A percentile compares a stretch with the other conserved stretches of the same genome.
Evolutionary conservation across 768 basidiomycete genomes (phyloP).

Genomic region (Gloeostereum incarnatum): DNA sequence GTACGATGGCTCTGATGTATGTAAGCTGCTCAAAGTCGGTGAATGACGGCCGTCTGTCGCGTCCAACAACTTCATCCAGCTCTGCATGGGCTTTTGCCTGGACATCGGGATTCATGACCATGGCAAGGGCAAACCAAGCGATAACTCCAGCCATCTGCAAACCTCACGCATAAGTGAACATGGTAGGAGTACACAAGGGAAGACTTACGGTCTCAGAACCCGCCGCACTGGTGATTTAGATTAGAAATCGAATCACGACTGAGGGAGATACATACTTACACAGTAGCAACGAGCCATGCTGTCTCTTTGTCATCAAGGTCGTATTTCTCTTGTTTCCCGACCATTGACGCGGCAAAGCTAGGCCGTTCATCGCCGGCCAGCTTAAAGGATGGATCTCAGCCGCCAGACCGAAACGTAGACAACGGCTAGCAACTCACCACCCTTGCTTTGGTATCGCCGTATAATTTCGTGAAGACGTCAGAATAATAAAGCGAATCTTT

Average conservation of each 20-base stretch:
- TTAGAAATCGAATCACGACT: background rate
- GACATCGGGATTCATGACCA: conserved; percentile 19
- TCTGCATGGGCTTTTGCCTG: conserved; percentile 22
- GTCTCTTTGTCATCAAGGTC: conserved; percentile 4
- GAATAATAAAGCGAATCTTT: too few relatives aligned
- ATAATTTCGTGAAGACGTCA: too few relatives aligned
- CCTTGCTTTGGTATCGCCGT: too few relatives aligned
- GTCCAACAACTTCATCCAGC: conserved; percentile 20
- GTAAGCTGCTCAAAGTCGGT: conserved; percentile 17
- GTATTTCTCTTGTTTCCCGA: conserved; percentile 3
- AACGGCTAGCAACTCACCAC: too few relatives aligned
- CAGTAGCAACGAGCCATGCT: conserved; percentile 14
- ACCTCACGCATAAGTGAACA: background rate
- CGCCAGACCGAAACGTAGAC: too few relatives aligned
- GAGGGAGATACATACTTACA: background rate
- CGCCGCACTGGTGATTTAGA: conserved; percentile 8
- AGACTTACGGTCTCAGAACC: conserved; percentile 27
- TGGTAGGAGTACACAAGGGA: background rate
- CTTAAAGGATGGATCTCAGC: too few relatives aligned
- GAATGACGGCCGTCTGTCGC: conserved; percentile 19
- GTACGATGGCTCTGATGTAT: conserved; percentile 19
- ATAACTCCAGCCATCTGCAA: conserved; percentile 15
- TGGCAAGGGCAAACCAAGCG: conserved; percentile 19
- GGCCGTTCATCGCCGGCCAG: conserved; percentile 7
- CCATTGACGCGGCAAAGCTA: conserved; percentile 11